Conservation (phyloP, 1,284 basidiomycete genomes). For the Agaricales sp. region DNA sequence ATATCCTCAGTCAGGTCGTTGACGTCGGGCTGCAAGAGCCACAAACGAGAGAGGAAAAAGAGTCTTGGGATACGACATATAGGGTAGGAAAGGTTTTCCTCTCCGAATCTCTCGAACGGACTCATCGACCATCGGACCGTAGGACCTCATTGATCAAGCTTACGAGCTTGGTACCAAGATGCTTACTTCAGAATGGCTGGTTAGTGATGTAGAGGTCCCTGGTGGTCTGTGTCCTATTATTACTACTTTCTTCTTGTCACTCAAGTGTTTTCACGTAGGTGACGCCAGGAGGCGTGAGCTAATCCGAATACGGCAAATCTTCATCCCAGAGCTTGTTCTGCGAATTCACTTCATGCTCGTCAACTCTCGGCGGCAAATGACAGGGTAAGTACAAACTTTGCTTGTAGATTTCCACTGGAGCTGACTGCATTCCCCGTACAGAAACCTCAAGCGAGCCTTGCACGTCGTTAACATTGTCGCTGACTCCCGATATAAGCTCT, state of each 20-base stretch:
- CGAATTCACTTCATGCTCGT: slow-evolving; percentile 73
- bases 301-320: slow-evolving; percentile 75
- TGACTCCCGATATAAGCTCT: slow-evolving; percentile 80
- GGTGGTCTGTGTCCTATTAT: slow-evolving; percentile 23
- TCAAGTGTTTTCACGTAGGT: slow-evolving; percentile 20
- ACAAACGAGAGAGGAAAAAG: slow-evolving; percentile 46
- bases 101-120: background rate
- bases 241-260: background rate
- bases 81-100: slow-evolving; percentile 30
- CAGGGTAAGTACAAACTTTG: slow-evolving; percentile 44
- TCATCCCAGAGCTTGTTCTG: slow-evolving; percentile 86
- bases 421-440: slow-evolving; percentile 20
- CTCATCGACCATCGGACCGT: background rate
- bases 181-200: slow-evolving; percentile 69
- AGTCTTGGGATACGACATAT: slow-evolving; percentile 57
- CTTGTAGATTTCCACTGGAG: slow-evolving; percentile 1
- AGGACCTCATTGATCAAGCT: slow-evolving; percentile 49
- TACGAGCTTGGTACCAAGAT: slow-evolving; percentile 52
- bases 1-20: slow-evolving; percentile 42
- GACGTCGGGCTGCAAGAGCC: slow-evolving; percentile 45
- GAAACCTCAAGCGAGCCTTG: slow-evolving; percentile 76
- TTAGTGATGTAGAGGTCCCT: slow-evolving; percentile 36
- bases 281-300: slow-evolving; percentile 63
- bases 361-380: slow-evolving; percentile 52
- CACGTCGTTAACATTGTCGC: slow-evolving; percentile 80